Percentiles rank a stretch among this genome's conserved stretches.
Evolutionary conservation across 352 stramenopile genomes (phyloP).

Genomic region (Globisporangium echinulatum): DNA sequence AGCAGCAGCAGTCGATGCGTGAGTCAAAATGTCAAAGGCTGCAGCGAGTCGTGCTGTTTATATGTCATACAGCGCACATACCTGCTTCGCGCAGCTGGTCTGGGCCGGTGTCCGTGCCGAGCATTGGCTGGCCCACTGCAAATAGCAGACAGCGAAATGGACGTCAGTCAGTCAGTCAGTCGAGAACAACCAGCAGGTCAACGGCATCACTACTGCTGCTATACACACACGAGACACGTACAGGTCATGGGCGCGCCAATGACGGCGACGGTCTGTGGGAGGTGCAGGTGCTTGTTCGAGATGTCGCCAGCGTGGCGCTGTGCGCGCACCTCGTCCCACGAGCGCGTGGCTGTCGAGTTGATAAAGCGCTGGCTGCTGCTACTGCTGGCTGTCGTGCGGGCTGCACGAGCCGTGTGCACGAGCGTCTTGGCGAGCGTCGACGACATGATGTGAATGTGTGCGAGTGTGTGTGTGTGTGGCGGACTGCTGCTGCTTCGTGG

Average conservation of each 20-base stretch:
- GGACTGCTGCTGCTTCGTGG: not conserved
- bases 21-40: conserved; percentile 10
- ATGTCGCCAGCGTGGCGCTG: conserved; percentile 53
- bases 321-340: conserved; percentile 60
- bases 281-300: conserved; percentile 41
- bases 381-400: not conserved
- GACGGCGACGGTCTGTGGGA: conserved; percentile 66
- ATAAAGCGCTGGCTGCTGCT: conserved; percentile 33
- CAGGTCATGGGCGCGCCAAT: conserved; percentile 87
- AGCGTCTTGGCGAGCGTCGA: conserved; percentile 9
- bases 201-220: too few relatives aligned
- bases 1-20: not conserved
- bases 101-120: conserved; percentile 71
- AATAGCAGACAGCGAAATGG: not conserved
- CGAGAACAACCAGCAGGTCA: not conserved
- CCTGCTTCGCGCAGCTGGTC: conserved; percentile 62
- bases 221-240: conserved; percentile 17
- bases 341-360: conserved; percentile 32
- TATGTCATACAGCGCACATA: too few relatives aligned
- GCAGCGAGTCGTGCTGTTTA: too few relatives aligned
- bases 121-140: conserved; percentile 72
- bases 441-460: conserved; percentile 5
- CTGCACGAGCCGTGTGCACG: not conserved
- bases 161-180: not conserved
- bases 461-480: not conserved